Conservation (phyloP, 2,329 filamentous ascomycete genomes). For the Pseudogymnoascus sp. region DNA sequence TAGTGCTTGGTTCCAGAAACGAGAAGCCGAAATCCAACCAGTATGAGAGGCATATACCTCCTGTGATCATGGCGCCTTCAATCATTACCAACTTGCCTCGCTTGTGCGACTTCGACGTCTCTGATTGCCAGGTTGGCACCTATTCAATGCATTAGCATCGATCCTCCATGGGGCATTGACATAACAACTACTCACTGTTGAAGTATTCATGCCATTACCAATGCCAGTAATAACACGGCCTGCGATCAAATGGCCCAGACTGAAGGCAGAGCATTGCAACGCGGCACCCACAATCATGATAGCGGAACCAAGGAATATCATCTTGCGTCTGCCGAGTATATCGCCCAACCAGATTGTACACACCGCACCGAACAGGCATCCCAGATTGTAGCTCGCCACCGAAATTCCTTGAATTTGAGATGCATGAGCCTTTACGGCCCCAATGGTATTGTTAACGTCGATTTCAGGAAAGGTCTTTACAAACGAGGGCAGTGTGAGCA, state of each 20-base stretch:
- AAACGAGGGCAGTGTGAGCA: slow-evolving; percentile 59
- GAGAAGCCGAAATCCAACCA: slow-evolving; percentile 54
- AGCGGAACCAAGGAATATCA: slow-evolving; percentile 48
- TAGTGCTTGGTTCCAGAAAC: slow-evolving; percentile 39
- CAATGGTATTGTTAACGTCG: slow-evolving; percentile 30
- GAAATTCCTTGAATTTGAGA: slow-evolving; percentile 38
- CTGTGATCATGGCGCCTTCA: slow-evolving; percentile 50
- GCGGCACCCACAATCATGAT: slow-evolving; percentile 52
- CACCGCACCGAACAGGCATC: slow-evolving; percentile 47
- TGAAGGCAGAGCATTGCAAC: slow-evolving; percentile 34
- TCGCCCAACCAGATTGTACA: slow-evolving; percentile 45
- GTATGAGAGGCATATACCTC: slow-evolving; percentile 49
- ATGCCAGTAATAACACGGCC: slow-evolving; percentile 44
- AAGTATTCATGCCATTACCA: slow-evolving; percentile 44
- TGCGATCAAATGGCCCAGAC: slow-evolving; percentile 46
- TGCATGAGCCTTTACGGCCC: slow-evolving; percentile 13
- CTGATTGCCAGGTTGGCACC: slow-evolving; percentile 53
- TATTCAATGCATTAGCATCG: background rate
- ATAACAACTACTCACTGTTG: slow-evolving; percentile 28
- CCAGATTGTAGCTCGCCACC: slow-evolving; percentile 51
- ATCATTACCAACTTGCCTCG: slow-evolving; percentile 55
- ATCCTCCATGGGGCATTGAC: background rate
- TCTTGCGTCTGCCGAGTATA: slow-evolving; percentile 47
- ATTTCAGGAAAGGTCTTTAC: slow-evolving; percentile 46
- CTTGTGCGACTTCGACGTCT: slow-evolving; percentile 49